Base-by-base conservation (phyloP, 2,329 filamentous ascomycete genomes). In the Lasiodiplodia gonubiensis region DNA sequence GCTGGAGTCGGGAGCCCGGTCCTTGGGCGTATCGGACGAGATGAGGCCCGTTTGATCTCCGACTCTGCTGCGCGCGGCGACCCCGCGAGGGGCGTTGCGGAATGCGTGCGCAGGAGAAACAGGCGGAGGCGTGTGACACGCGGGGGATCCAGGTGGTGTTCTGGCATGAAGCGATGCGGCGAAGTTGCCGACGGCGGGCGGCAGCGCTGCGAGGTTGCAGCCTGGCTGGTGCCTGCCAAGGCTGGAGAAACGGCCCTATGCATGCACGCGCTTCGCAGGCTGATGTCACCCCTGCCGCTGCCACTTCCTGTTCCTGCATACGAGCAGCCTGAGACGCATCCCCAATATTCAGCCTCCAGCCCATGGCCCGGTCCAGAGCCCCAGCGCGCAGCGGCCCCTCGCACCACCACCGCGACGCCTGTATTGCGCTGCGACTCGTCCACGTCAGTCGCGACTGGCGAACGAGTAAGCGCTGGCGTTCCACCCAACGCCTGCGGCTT, bases 31-130 rank as follows among this genome's bases (percentile, higher is more conserved):
- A 33, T 49, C 11, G 57, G 25, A 21, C 57, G 39, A 61, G 57
- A 61, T 61, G 57, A 61, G 42, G 42, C 57, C 25, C 46, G 59
- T 51, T 63, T 37, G 59, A 63, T 49, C 59, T 51, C 59, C 39
- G 55, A 21, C 12, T n/a, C 53, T 25, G 53, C 33, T 37, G 33
- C n/a, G 49, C 49, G 49, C 14, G 6, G 48, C 48, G 23, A 33
- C 30, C 30, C 30, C 30, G 21, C 12, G 49, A 33, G 52, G 25
- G 52, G 18, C 27, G 51, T n/a, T 18, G 52, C 3, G 27, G 27
- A 16, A 11, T 30, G 35, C 25, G 55, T 21, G 57, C 14, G 27
- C 30, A 7, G 27, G 27, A 23, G 55, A 46, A 59, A 39, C 21
- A 59, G 42, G 46, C 37, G 37, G 25, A n/a, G 23, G 53, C 12